Percentiles rank a stretch among this genome's conserved stretches.
Evolutionary conservation across 805 yeast species (phyloP).

Genomic region (Candida patagonica): DNA sequence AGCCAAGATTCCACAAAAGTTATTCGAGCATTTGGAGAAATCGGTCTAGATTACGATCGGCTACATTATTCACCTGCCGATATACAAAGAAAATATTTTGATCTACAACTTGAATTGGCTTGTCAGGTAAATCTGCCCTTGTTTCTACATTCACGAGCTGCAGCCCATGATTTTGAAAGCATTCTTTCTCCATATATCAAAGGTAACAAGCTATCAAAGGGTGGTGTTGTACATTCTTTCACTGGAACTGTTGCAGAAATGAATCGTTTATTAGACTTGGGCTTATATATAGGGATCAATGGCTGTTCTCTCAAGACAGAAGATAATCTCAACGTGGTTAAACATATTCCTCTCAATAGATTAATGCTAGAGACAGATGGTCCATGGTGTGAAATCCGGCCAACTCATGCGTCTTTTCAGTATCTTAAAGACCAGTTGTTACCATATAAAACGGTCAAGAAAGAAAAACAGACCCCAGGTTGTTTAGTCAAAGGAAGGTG

Average conservation of each 20-base stretch:
- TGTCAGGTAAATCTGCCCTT: constrained; percentile 54
- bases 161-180: constrained; percentile 66
- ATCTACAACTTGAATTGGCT: constrained; percentile 58
- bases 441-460: constrained; percentile 58
- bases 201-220: constrained; percentile 31
- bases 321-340: constrained; percentile 61
- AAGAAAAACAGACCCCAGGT: constrained; percentile 43
- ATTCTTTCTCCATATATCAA: constrained; percentile 53
- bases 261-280: constrained; percentile 43
- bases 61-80: constrained; percentile 62
- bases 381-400: constrained; percentile 96
- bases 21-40: constrained; percentile 85
- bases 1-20: constrained; percentile 39
- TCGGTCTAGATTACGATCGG: constrained; percentile 92
- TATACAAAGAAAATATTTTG: constrained; percentile 60
- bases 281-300: constrained; percentile 71
- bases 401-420: constrained; percentile 65
- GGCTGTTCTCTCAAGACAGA: constrained; percentile 85
- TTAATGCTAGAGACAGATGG: constrained; percentile 90
- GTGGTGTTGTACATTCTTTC: constrained; percentile 92
- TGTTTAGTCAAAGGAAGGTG: constrained; percentile 70
- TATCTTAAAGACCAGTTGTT: constrained; percentile 26
- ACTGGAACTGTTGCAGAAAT: constrained; percentile 73
- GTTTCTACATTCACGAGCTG: constrained; percentile 83
- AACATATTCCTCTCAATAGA: constrained; percentile 56